Conservation (phyloP, 371 early-diverging fungal species). For the Mucor racemosus region DNA sequence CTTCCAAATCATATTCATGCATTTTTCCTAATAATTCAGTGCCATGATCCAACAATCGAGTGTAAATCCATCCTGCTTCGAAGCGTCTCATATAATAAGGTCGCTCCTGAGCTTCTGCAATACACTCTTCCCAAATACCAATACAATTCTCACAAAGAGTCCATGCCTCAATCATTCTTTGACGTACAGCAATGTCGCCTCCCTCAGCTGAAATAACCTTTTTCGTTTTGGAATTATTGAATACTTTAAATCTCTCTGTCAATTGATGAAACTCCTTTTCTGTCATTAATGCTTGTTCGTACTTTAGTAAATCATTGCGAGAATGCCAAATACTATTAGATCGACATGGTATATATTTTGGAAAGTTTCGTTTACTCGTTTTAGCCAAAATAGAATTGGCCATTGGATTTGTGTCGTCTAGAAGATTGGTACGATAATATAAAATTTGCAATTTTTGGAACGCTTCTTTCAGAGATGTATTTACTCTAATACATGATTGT, state of each 20-base stretch:
- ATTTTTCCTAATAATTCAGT: conserved; percentile 59
- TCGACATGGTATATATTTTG: conserved; percentile 55
- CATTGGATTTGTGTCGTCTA: conserved; percentile 43
- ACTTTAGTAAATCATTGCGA: conserved; percentile 58
- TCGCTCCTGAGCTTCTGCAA: conserved; percentile 23
- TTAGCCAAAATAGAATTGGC: conserved; percentile 59
- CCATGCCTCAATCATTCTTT: conserved; percentile 26
- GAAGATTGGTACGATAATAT: conserved; percentile 49
- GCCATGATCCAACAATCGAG: conserved; percentile 63
- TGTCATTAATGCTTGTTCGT: conserved; percentile 55
- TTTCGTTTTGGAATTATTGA: conserved; percentile 14
- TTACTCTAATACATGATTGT: conserved; percentile 41
- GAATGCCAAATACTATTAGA: conserved; percentile 57
- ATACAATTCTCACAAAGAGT: conserved; percentile 46
- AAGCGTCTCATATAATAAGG: conserved; percentile 54
- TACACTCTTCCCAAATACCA: conserved; percentile 47
- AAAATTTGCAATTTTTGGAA: conserved; percentile 60
- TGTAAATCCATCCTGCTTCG: conserved; percentile 71
- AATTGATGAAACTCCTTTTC: conserved; percentile 39
- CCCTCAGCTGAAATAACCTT: conserved; percentile 12
- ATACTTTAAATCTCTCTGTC: conserved; percentile 28
- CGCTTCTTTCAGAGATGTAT: conserved; percentile 26
- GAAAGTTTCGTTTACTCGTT: conserved; percentile 62
- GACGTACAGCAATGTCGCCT: conserved; percentile 22
- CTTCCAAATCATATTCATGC: conserved; percentile 64